Evolutionary conservation across 2,329 filamentous ascomycete genomes (phyloP).

Genomic region (Metarhizium sp.): DNA sequence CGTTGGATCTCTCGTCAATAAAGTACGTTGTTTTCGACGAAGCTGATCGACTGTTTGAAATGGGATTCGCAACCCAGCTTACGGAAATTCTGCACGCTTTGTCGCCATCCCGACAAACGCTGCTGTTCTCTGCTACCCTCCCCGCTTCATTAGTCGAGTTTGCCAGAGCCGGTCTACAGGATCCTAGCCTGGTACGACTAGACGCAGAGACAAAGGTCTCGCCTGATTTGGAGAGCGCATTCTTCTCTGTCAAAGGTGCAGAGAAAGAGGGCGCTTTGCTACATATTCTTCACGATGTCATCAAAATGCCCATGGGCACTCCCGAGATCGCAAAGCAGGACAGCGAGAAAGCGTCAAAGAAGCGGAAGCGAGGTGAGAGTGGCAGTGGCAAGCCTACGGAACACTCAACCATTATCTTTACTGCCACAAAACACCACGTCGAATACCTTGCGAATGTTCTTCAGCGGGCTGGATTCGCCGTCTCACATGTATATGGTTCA

Average conservation of each 20-base stretch:
- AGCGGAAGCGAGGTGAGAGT: conserved; percentile 57
- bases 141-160: conserved; percentile 95
- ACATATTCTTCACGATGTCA: conserved; percentile 82
- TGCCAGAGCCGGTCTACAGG: conserved; percentile 83
- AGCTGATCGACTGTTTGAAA: conserved; percentile 92
- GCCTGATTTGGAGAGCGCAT: conserved; percentile 88
- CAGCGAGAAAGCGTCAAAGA: conserved; percentile 46
- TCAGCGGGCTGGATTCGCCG: conserved; percentile 71
- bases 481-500: conserved; percentile 90
- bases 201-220: conserved; percentile 96
- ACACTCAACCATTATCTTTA: conserved; percentile 91
- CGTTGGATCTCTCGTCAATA: conserved; percentile 79
- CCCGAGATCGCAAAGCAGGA: conserved; percentile 43
- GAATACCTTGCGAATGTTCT: conserved; percentile 84
- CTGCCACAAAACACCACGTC: conserved; percentile 93
- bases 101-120: conserved; percentile 74
- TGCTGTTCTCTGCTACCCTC: conserved; percentile 91
- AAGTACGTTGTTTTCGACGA: conserved; percentile 96
- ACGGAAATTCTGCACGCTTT: conserved; percentile 87
- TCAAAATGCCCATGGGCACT: conserved; percentile 71
- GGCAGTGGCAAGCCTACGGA: conserved; percentile 61
- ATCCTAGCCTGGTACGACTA: conserved; percentile 80
- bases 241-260: conserved; percentile 83
- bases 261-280: conserved; percentile 92
- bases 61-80: conserved; percentile 93